A percentile compares a stretch with the other conserved stretches of the same genome.
Conservation (phyloP, 2,329 filamentous ascomycete genomes). For the Alternaria sp. region DNA sequence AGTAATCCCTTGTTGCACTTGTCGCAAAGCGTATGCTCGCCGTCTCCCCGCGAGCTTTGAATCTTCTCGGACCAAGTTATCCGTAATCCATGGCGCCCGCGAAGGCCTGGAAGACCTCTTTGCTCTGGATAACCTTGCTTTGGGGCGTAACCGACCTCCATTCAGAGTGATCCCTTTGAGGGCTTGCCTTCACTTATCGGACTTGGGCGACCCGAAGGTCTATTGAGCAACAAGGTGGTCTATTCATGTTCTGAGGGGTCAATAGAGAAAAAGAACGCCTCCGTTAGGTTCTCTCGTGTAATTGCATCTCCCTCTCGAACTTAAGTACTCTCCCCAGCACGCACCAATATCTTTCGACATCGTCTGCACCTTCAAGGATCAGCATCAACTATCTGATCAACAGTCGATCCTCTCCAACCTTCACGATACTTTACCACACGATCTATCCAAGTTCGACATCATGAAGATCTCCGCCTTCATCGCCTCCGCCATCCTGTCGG, state of each 20-base stretch:
- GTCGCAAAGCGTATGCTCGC: background rate
- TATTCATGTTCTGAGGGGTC: constrained; percentile 29
- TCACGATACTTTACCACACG: constrained; percentile 25
- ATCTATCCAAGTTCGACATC: constrained; percentile 26
- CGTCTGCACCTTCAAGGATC: constrained; percentile 17
- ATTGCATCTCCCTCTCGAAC: constrained; percentile 1
- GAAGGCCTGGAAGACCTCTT: constrained; percentile 7
- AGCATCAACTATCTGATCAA: constrained; percentile 11
- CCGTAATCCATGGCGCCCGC: background rate
- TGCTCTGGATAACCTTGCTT: background rate
- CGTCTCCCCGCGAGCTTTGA: constrained; percentile 6
- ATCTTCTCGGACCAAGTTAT: constrained; percentile 10
- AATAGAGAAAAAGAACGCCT: background rate
- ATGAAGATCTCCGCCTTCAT: constrained; percentile 59
- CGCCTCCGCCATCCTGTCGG: constrained; percentile 50
- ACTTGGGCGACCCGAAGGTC: background rate
- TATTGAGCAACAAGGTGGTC: constrained; percentile 18
- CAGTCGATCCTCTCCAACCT: constrained; percentile 13
- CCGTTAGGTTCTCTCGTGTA: constrained; percentile 5
- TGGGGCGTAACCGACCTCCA: constrained; percentile 8
- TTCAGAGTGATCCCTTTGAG: constrained; percentile 18
- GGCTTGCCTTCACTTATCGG: background rate
- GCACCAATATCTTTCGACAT: constrained; percentile 8
- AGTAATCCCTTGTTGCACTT: constrained; percentile 22
- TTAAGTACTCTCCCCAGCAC: constrained; percentile 16